Evolutionary conservation across 495 filamentous ascomycete genomes (phyloP).

Genomic region (Tuber calosporum): DNA sequence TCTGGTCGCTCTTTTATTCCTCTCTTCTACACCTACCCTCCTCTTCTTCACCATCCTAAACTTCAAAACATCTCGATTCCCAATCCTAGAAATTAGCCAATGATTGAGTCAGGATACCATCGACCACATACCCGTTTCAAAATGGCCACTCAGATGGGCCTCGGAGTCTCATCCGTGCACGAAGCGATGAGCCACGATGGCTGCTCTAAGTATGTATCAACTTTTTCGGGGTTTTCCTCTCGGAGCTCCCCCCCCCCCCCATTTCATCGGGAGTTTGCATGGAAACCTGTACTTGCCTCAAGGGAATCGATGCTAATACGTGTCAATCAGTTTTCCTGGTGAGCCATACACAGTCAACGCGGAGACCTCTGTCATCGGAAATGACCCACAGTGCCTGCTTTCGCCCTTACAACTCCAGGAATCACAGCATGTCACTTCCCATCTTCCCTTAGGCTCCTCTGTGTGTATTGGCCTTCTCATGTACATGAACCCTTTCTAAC

Average conservation of each 20-base stretch:
- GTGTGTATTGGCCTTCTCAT: neutral
- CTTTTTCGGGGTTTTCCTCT: neutral
- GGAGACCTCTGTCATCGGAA: conserved; percentile 4
- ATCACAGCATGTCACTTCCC: neutral
- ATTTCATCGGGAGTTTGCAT: neutral
- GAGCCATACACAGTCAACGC: neutral
- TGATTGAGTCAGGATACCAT: neutral
- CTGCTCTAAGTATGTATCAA: neutral
- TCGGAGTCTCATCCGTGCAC: neutral
- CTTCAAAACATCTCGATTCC: neutral
- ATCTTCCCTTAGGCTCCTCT: neutral
- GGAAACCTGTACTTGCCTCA: neutral
- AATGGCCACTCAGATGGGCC: neutral
- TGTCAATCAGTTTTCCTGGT: neutral
- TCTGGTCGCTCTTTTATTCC: neutral
- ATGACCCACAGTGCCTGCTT: neutral
- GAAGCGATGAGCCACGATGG: neutral
- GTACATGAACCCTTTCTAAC: neutral
- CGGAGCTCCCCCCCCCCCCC: neutral
- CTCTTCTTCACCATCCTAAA: neutral
- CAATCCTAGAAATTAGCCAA: neutral
- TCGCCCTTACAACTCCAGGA: neutral
- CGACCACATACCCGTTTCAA: neutral
- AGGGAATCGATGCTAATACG: neutral
- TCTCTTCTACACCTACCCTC: neutral